Base-by-base conservation (phyloP, 768 basidiomycete species). In the Xerocomellus amylosporus region DNA sequence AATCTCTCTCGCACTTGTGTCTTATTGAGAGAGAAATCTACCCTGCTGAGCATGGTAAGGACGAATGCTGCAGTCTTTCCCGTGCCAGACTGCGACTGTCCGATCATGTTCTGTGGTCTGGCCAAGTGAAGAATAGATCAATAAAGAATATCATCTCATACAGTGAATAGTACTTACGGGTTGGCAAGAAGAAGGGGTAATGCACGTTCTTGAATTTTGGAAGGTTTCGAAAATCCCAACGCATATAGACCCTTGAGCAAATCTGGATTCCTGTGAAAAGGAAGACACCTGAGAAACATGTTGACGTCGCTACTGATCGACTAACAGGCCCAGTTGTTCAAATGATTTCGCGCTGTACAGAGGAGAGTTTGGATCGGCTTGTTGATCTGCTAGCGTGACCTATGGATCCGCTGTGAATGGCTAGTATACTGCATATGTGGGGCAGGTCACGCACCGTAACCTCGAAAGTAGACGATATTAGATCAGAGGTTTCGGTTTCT, bases 21-120 rank as follows among this genome's bases (percentile, higher is more conserved):
- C 58, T 87, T 86, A 59, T 88, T 82, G 42, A 85, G 75, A 20
- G 82, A 77, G 63, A 88, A 95, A 72, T 98, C 93, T 44, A 98
- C 81, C 38, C 96, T 86, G 68, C 90, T 94, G 15, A 98, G 81
- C 95, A 99, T 98, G 12, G 96, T 95, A 46, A 99, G 78, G 13
- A 94, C 92, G 70, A 99, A 99, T 10, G 97, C 97, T 5, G 97
- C 97, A 3, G 97, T 98, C 77, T 99, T 99, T 46, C 97, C 97
- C 9, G 97, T 99, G 37, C 97, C 97, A 33, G 97, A 98, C 66
- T 99, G 97, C 48, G 95, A 98, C 75, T 99, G 97, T 17, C 94
- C 97, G 67, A 98, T 98, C 88, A 98, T 95, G 73, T 98, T 98
- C 49, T 86, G 88, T 12, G 96, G 89, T n/a, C 96, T 99, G 37